Evolutionary conservation across 2,329 filamentous ascomycete species (phyloP).

Genomic region (Ophiocordyceps sinensis): DNA sequence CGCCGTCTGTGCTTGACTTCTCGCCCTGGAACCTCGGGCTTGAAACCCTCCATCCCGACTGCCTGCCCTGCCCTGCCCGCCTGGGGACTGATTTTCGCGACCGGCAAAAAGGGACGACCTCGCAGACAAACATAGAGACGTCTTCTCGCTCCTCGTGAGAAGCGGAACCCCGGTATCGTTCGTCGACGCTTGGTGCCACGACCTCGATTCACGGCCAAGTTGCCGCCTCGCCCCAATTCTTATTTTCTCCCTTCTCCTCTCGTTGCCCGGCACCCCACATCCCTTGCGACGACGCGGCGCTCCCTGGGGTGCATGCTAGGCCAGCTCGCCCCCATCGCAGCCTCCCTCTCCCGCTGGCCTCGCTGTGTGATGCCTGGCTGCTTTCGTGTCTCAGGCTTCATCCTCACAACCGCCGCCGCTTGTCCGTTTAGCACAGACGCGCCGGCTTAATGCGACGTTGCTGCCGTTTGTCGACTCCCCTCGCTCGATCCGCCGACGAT

Average conservation of each 20-base stretch:
- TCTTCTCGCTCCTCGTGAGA: not conserved
- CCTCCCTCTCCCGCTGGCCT: slow-evolving; percentile 1
- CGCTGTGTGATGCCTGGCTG: slow-evolving; percentile 3
- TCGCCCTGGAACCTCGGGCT: not conserved
- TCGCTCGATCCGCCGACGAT: not conserved
- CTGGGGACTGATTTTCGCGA: not conserved
- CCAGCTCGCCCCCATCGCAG: not conserved
- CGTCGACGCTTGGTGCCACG: not conserved
- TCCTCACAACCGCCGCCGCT: not conserved
- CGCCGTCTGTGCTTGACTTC: too few species aligned
- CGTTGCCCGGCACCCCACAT: not conserved
- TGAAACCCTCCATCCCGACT: not conserved
- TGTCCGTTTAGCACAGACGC: not conserved
- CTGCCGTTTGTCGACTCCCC: not conserved
- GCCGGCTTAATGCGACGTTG: slow-evolving; percentile 1
- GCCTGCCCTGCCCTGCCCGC: not conserved
- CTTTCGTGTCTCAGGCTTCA: not conserved
- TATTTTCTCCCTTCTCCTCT: not conserved
- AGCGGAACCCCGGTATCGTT: not conserved
- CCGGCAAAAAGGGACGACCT: not conserved
- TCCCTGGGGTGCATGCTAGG: not conserved
- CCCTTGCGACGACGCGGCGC: not conserved
- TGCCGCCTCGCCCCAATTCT: not conserved
- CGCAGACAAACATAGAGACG: not conserved
- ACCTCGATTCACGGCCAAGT: not conserved